Conservation (phyloP, 805 yeast genomes). For the Blastobotrys peoriensis region DNA sequence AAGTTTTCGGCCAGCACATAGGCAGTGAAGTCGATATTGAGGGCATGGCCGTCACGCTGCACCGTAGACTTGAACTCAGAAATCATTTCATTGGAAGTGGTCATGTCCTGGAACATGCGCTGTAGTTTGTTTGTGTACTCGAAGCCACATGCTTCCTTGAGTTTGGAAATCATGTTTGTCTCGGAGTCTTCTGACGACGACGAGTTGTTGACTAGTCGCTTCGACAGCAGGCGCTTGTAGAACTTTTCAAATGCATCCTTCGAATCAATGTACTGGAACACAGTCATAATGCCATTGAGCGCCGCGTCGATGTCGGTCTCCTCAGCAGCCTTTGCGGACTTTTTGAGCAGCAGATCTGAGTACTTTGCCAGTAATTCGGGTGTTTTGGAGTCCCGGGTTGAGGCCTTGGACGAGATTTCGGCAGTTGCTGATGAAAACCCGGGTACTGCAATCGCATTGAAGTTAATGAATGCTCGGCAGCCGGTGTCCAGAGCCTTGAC, state of each 20-base stretch:
- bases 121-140: slow-evolving; percentile 93
- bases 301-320: slow-evolving; percentile 61
- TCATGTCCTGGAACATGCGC: slow-evolving; percentile 93
- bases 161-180: slow-evolving; percentile 72
- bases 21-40: slow-evolving; percentile 55
- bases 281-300: slow-evolving; percentile 76
- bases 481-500: slow-evolving; percentile 86
- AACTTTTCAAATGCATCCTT: slow-evolving; percentile 93
- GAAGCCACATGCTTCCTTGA: slow-evolving; percentile 82
- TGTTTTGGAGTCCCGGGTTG: slow-evolving; percentile 53
- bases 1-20: slow-evolving; percentile 78
- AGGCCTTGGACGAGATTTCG: slow-evolving; percentile 19
- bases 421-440: slow-evolving; percentile 8
- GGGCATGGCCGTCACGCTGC: slow-evolving; percentile 26
- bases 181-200: slow-evolving; percentile 82
- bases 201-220: slow-evolving; percentile 80
- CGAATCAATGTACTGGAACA: slow-evolving; percentile 84
- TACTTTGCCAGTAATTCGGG: slow-evolving; percentile 90
- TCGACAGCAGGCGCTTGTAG: slow-evolving; percentile 83
- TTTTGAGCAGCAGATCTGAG: slow-evolving; percentile 75
- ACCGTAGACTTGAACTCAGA: slow-evolving; percentile 45
- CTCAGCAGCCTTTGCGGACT: slow-evolving; percentile 58
- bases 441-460: slow-evolving; percentile 65
- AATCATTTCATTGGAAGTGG: slow-evolving; percentile 72
- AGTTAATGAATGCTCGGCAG: slow-evolving; percentile 76